These are phyloP conservation scores for Coniochaeta sp. DNA, from an alignment of 2,329 filamentous ascomycete genomes.

Conservation along the genomic window DNA sequence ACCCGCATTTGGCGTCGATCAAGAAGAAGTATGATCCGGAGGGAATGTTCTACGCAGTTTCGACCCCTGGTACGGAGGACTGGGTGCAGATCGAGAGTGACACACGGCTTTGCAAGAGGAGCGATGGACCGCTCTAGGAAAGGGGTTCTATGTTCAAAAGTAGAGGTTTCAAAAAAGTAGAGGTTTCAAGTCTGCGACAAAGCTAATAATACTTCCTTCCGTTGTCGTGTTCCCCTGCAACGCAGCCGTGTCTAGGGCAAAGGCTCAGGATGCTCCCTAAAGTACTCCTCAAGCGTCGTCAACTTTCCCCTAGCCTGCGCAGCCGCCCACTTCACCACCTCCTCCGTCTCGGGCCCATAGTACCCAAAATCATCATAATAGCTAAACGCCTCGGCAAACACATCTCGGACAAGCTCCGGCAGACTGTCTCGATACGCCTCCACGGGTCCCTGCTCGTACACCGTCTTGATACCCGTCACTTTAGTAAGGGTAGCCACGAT, in stretches of 20 bases:
- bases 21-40: constrained; percentile 14
- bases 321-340: constrained; percentile 21
- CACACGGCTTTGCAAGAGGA: constrained; percentile 1
- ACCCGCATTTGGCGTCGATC: constrained; percentile 5
- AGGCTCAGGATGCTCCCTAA: constrained; percentile 17
- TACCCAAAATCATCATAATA: constrained; percentile 26
- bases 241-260: constrained; percentile 7
- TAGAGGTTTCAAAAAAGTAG: no score
- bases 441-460: constrained; percentile 8
- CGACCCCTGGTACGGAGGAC: constrained; percentile 1
- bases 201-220: no score
- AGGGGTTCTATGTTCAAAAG: no score
- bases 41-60: constrained; percentile 6
- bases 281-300: constrained; percentile 26
- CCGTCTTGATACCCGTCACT: constrained; percentile 23
- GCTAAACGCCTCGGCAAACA: constrained; percentile 14
- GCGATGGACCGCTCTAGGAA: constrained; percentile 2
- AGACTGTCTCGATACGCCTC: constrained; percentile 10
- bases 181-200: no score
- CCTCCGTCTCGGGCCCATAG: constrained; percentile 22
- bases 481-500: constrained; percentile 21
- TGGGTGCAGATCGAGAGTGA: constrained; percentile 1
- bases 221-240: no score
- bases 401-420: constrained; percentile 8
- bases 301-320: constrained; percentile 20